phyloP scores from a whole-genome alignment of 2,329 filamentous ascomycete genomes.

The Pestalotiopsis sp. region DNA sequence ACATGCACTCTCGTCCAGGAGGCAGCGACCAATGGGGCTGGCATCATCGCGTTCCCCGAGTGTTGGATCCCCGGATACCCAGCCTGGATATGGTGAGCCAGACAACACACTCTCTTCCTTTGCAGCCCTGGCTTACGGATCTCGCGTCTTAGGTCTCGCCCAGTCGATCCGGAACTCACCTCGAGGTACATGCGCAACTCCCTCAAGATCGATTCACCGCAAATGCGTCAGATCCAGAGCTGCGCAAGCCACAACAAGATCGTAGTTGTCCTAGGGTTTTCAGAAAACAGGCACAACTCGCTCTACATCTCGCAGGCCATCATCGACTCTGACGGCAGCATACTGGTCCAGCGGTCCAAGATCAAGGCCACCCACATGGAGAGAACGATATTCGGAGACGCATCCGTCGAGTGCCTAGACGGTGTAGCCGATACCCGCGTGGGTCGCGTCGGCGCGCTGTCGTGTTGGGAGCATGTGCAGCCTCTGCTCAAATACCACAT shows the following conservation, averaged over 20 bases:
- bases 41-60: slow-evolving; percentile 50
- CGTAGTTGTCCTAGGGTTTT: slow-evolving; percentile 44
- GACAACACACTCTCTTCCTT: too few species aligned
- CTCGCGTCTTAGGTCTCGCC: slow-evolving; percentile 18
- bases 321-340: slow-evolving; percentile 41
- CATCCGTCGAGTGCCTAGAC: slow-evolving; percentile 34
- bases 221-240: slow-evolving; percentile 38
- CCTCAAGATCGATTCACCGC: slow-evolving; percentile 28
- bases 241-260: slow-evolving; percentile 38
- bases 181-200: slow-evolving; percentile 36
- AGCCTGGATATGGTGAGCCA: slow-evolving; percentile 40
- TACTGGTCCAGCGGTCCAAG: slow-evolving; percentile 46
- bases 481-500: slow-evolving; percentile 51
- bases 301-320: slow-evolving; percentile 50
- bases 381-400: slow-evolving; percentile 51
- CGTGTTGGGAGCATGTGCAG: slow-evolving; percentile 55
- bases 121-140: background rate
- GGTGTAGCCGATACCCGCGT: slow-evolving; percentile 39
- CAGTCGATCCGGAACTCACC: slow-evolving; percentile 30
- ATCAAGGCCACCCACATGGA: slow-evolving; percentile 58
- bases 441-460: slow-evolving; percentile 36
- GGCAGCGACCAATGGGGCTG: slow-evolving; percentile 46
- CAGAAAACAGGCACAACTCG: slow-evolving; percentile 37
- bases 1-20: slow-evolving; percentile 51
- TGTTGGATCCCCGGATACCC: slow-evolving; percentile 50